A percentile compares a stretch with the other conserved stretches of the same genome.
Evolutionary conservation across 768 basidiomycete genomes (phyloP).

Genomic region (Auriscalpium orientale): DNA sequence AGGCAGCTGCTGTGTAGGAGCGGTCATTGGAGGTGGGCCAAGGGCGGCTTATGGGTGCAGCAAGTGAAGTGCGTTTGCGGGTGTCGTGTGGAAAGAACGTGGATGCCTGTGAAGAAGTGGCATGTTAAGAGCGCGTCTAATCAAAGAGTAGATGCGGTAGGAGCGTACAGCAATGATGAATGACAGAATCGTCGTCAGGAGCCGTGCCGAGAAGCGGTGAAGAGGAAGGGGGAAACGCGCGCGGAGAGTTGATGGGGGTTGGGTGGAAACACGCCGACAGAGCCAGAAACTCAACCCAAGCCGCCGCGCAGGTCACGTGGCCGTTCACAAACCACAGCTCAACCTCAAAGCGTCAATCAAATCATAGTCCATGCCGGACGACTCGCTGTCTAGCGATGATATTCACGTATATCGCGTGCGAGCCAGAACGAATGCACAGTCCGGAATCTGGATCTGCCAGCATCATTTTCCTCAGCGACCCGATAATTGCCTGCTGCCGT

Average conservation of each 20-base stretch:
- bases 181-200: neutral
- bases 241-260: neutral
- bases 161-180: neutral
- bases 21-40: conserved; percentile 33
- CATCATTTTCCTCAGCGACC: too few relatives aligned
- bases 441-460: too few relatives aligned
- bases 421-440: too few relatives aligned
- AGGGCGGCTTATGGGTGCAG: conserved; percentile 8
- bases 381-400: too few relatives aligned
- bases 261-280: too few relatives aligned
- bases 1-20: conserved; percentile 60
- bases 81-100: conserved; percentile 8
- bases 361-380: too few relatives aligned
- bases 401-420: too few relatives aligned
- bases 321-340: too few relatives aligned
- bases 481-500: too few relatives aligned
- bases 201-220: neutral
- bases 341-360: too few relatives aligned
- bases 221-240: neutral
- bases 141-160: neutral
- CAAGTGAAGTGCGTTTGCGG: conserved; percentile 5
- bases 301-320: too few relatives aligned
- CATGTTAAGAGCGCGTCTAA: neutral
- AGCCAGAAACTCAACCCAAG: too few relatives aligned
- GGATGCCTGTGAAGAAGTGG: neutral